Percentiles rank a stretch among this genome's conserved stretches.
phyloP scores from a whole-genome alignment of 2,329 filamentous ascomycete species.

The Arthrinium puccinioides region DNA sequence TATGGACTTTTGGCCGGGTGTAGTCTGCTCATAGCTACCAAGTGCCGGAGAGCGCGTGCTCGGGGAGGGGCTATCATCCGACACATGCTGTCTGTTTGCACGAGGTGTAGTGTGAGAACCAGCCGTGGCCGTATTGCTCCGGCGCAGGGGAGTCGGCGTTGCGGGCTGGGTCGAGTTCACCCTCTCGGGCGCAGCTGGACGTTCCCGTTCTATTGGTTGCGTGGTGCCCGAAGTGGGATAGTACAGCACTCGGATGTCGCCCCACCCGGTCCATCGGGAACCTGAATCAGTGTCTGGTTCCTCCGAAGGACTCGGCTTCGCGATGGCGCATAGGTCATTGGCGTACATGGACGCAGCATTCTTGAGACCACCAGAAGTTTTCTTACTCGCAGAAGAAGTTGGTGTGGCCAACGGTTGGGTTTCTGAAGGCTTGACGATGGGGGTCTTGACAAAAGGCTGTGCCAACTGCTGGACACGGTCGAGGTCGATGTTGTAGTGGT shows the following conservation, averaged over 20 bases:
- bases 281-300: constrained; percentile 20
- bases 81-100: constrained; percentile 25
- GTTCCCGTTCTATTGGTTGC: constrained; percentile 16
- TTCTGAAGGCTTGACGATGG: constrained; percentile 44
- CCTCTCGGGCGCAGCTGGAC: constrained; percentile 22
- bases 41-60: constrained; percentile 29
- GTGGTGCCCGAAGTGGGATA: constrained; percentile 47
- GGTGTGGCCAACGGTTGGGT: constrained; percentile 44
- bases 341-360: constrained; percentile 58
- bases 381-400: constrained; percentile 54
- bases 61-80: constrained; percentile 40
- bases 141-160: constrained; percentile 70
- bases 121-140: constrained; percentile 54
- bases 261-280: constrained; percentile 68
- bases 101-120: constrained; percentile 29
- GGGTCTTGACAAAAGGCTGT: constrained; percentile 71
- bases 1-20: constrained; percentile 48
- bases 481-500: constrained; percentile 74
- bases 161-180: constrained; percentile 43
- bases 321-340: constrained; percentile 76
- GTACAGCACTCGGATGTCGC: constrained; percentile 72
- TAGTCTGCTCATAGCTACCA: constrained; percentile 31
- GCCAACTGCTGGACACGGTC: constrained; percentile 82
- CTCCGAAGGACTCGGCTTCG: constrained; percentile 45
- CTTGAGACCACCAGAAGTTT: constrained; percentile 62